Base-by-base conservation (phyloP, 371 early-diverging fungal genomes). In the Circinella umbellata region DNA sequence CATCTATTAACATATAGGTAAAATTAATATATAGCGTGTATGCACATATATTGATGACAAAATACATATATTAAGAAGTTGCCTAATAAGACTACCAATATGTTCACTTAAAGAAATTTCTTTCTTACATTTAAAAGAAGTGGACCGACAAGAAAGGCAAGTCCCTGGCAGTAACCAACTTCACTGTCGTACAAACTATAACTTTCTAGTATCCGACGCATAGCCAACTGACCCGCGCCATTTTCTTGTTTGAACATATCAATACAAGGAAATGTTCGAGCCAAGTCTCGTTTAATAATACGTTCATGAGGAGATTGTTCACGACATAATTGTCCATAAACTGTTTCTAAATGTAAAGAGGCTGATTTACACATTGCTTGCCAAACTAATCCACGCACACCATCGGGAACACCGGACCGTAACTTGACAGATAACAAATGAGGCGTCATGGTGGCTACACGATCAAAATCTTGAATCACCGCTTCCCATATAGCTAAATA, bases 81-180 rank as follows among this genome's bases (percentile, higher is more conserved):
- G 27, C 27, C 27, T 27, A 27, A 27, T 27, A 27, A 2, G 27
- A 27, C 27, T 27, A 27, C 27, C 2, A 42, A 42, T 42, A 11
- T 42, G 42, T 42, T 42, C 20, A 47, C 11, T 42, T 3, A 42
- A 42, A 51, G n/a, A 49, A 70, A 49, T 1, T 0, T 4, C 42
- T 42, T 17, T 61, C 85, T 79, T 85, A 90, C 92, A 77, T 95
- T 93, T 82, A 96, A 85, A 61, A 98, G 80, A 71, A 98, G 70
- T 13, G 96, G 93, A 2, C 95, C 98, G 5, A 93, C 96, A 48
- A 98, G 79, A 76, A 97, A 97, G 13, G 95, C 91, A 18, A 97
- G 84, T 10, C 98, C 98, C 83, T 98, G 98, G 78, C 97, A 97
- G 80, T 98, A 94, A 11, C 98, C 98, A 18, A 97, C 92, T 72